Percentiles rank a stretch among this genome's conserved stretches.
Evolutionary conservation across 805 yeast species (phyloP).

Genomic region (Sugiyamaella valdiviana): DNA sequence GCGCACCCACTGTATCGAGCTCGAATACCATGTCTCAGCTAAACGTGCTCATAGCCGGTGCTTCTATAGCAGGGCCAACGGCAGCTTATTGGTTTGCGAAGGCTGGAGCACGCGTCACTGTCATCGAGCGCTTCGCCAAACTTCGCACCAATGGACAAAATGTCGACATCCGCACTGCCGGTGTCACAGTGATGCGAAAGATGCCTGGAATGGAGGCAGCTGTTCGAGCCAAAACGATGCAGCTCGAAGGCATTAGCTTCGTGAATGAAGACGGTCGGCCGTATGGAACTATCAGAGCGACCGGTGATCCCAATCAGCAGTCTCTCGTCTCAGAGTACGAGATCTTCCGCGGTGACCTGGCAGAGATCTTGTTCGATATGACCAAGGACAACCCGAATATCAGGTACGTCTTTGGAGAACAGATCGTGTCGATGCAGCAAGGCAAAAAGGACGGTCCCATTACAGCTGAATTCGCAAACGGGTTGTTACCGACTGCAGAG

Average conservation of each 20-base stretch:
- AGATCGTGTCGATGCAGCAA: conserved; percentile 1
- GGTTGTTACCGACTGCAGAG: background rate
- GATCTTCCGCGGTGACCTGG: conserved; percentile 3
- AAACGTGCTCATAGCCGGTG: background rate
- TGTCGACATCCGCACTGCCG: conserved; percentile 1
- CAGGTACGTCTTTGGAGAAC: conserved; percentile 4
- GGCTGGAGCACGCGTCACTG: background rate
- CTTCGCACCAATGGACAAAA: background rate
- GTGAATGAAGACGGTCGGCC: background rate
- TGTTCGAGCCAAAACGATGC: background rate
- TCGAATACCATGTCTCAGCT: too few species aligned
- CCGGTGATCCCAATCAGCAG: conserved; percentile 2
- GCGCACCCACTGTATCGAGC: too few species aligned
- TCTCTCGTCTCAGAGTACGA: conserved; percentile 4
- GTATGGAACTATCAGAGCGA: background rate
- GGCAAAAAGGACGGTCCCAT: background rate
- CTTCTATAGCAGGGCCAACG: conserved; percentile 1
- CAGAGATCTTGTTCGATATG: background rate
- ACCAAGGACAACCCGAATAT: conserved; percentile 2
- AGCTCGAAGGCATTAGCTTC: background rate
- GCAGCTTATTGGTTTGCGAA: conserved; percentile 1
- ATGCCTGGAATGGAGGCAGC: conserved; percentile 2
- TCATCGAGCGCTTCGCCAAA: conserved; percentile 1
- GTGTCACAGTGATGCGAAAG: conserved; percentile 1
- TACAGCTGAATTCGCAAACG: background rate